Percentiles rank a stretch among this genome's conserved stretches.
phyloP scores from a whole-genome alignment of 1,139 yeast species.

The Sugiyamaella novakii region DNA sequence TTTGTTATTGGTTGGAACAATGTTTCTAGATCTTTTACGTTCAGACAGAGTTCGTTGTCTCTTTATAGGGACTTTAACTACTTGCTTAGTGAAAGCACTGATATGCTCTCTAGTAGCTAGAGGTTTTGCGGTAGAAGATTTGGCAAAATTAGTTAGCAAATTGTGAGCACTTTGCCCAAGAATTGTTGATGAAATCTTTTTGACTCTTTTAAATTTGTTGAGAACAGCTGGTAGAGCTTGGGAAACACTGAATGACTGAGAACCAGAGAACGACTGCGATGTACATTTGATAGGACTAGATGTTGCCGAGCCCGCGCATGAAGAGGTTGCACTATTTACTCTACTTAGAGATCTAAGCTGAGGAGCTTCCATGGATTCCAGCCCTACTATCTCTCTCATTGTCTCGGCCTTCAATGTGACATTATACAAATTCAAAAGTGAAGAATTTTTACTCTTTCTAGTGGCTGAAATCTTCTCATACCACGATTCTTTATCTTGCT shows the following conservation, averaged over 20 bases:
- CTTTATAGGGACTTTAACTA: constrained; percentile 7
- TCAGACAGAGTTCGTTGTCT: constrained; percentile 12
- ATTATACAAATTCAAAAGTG: constrained; percentile 7
- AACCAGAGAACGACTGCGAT: background rate
- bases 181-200: constrained; percentile 2
- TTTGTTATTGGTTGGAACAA: constrained; percentile 1
- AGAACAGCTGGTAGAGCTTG: background rate
- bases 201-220: background rate
- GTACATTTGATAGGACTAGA: background rate
- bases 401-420: constrained; percentile 11
- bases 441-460: constrained; percentile 1
- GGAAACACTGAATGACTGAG: background rate
- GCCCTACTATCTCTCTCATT: constrained; percentile 4
- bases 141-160: constrained; percentile 6
- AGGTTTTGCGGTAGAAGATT: background rate
- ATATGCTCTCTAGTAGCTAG: constrained; percentile 5
- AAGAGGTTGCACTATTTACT: background rate
- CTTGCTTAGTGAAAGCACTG: constrained; percentile 10
- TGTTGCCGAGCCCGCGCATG: background rate
- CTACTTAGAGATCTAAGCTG: background rate
- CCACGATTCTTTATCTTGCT: constrained; percentile 18
- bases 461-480: constrained; percentile 13
- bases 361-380: constrained; percentile 1
- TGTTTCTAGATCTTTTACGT: background rate
- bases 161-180: constrained; percentile 11